Evolutionary conservation across 345 rosid species (phyloP), one percentile per base, ranked within the genome.

Genomic region (Linum lewisii): DNA sequence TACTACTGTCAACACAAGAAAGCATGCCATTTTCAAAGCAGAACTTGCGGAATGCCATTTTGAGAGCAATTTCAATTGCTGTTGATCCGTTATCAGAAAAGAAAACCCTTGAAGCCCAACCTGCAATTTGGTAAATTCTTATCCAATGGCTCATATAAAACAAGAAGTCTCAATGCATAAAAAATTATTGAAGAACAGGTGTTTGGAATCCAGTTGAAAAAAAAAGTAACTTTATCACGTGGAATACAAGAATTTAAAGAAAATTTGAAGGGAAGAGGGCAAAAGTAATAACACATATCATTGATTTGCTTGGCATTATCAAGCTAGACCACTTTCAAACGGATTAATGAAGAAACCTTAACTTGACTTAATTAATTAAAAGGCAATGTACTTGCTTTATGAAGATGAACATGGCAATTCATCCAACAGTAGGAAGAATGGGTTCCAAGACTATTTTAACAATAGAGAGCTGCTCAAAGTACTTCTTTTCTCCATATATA

Each of bases 81-180:
- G 97, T 87, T 57, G 97, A 87, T 72, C 99, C 97, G 75, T 89
- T 89, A 69, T 93, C 95, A 13, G 99, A 93, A 62, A 87, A 93
- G 75, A 69, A 93, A 47, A 70, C 70, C 63, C 95, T 84, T 60
- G 97, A 84, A 62, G 99, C 99, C 99, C 99, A 89, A 63, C 94
- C 97, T 93, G 75, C 63, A 72, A 59, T n/a, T 5, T 9, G 21
- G 3, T 19, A 10, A 10, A 21, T 52, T 21, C n/a, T 21, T 24
- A 19, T 20, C 20, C 24, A 20, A 19, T 8, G 8, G 22, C 19
- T 7, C 25, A 24, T 21, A 8, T 51, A 9, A 52, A 52, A 52
- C 5, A 4, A 21, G 24, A n/a, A 52, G 25, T 24, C 15, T 8
- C 3, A 21, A 52, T 21, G 14, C 14, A 20, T 52, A 4, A 10